These are phyloP conservation scores for Rosa rugosa DNA, from an alignment of 306 rosid species.

Conservation along the genomic window DNA sequence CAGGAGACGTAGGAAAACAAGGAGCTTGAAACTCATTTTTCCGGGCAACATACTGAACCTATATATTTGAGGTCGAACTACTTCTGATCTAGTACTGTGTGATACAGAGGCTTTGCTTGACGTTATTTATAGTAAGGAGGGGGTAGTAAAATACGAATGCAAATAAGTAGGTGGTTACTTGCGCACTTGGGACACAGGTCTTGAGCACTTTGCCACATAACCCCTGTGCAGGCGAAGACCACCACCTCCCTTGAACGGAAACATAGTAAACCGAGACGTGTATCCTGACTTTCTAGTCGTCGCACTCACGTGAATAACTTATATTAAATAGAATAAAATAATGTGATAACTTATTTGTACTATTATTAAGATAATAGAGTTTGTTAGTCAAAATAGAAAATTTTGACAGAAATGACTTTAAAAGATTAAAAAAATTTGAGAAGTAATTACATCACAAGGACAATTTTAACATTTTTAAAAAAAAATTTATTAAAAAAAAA, in stretches of 20 bases:
- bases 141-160: neutral
- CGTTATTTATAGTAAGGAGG: neutral
- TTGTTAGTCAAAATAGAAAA: no score
- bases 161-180: neutral
- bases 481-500: no score
- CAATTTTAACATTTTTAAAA: no score
- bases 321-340: no score
- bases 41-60: neutral
- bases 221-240: neutral
- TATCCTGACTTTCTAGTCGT: no score
- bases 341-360: no score
- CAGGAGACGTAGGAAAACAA: neutral
- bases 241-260: neutral
- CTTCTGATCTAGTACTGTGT: neutral
- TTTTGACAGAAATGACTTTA: no score
- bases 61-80: neutral
- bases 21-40: neutral
- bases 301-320: no score
- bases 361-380: no score
- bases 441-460: no score
- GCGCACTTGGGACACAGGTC: neutral
- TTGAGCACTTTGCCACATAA: neutral
- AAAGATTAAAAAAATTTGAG: no score
- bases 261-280: neutral
- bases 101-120: neutral